A percentile compares a stretch with the other conserved stretches of the same genome.
These are phyloP conservation scores for Malus domestica DNA, from an alignment of 306 rosid genomes.

Conservation along the genomic window ASM211411v1 NC_041795.1:2457501-2458000, in stretches of 20 bases:
- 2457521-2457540: not conserved
- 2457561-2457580: not conserved
- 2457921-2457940: not conserved
- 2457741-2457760: not conserved
- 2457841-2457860: not conserved
- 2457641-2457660: not conserved
- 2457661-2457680: not conserved
- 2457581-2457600: not conserved
- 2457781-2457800: not conserved
- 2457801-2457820: not conserved
- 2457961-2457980: not conserved
- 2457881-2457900: not conserved
- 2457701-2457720: not conserved
- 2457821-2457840: not conserved
- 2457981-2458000: not conserved
- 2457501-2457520: not conserved
- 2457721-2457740: not conserved
- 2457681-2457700: not conserved
- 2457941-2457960: not conserved
- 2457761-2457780: not conserved
- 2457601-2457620: not conserved
- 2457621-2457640: not conserved
- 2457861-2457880: not conserved
- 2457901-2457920: not conserved
- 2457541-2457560: constrained; percentile 5